Base-by-base conservation (phyloP, 441 rosid genomes). In the Arabidopsis hybrid region DNA sequence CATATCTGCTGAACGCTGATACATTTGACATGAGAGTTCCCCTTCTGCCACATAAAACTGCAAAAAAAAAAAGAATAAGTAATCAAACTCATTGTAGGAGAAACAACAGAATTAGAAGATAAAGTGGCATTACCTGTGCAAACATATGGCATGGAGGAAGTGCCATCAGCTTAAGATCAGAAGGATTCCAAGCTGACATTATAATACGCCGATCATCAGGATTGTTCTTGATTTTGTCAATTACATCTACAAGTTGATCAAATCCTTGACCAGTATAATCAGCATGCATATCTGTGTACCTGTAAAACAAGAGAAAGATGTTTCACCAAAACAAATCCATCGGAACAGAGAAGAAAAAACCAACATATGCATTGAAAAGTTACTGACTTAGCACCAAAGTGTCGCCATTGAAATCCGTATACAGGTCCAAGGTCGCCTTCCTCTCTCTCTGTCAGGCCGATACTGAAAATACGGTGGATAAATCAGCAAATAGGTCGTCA, bases 71-170 rank as follows among this genome's bases (percentile, higher is more conserved):
- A 60, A 47, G 5, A 60, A 18, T n/a, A 11, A 6, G 11, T 0
- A 17, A 6, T 60, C 64, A 60, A 58, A 58, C 45, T 35, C 63
- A 1, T 2, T 58, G 31, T 17, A 38, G 16, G 5, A 3, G 32
- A 3, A 59, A 38, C 46, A 18, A 60, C 11, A 7, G 17, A 6
- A 8, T 39, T 40, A 17, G 3, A 17, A 17, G 5, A 38, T 17
- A 38, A 38, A 16, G 7, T 60, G 26, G 5, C 34, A 21, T 21
- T 18, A 60, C 65, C 11, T 60, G 65, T 67, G 92, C 92, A 88
- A 91, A 93, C 97, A 93, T 91, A 78, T 93, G 97, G 82, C 98
- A 91, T 47, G 96, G 98, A 67, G 95, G 97, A 73, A 93, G 92
- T n/a, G 96, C 96, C 97, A 93, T 91, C 80, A 85, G 69, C 78